A percentile compares a stretch with the other conserved stretches of the same genome.
Conservation (phyloP, 2,329 filamentous ascomycete genomes). For the Meredithiella fracta region DNA sequence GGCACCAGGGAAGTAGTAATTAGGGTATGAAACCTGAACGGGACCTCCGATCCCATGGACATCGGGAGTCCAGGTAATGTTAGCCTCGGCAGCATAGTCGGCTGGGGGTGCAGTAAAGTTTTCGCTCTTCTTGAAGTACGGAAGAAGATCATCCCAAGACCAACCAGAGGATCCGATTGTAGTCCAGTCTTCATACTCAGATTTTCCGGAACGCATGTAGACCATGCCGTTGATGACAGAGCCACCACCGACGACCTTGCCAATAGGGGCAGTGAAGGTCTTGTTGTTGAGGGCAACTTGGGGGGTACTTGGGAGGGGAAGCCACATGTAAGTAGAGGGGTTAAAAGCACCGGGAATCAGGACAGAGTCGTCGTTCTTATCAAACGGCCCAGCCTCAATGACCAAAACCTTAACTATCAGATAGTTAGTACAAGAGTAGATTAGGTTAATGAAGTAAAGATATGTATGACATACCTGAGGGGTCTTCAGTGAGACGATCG, state of each 20-base stretch:
- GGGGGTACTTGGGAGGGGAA: constrained; percentile 17
- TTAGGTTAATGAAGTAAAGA: neutral
- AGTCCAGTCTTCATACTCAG: constrained; percentile 29
- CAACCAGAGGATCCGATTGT: constrained; percentile 29
- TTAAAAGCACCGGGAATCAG: constrained; percentile 20
- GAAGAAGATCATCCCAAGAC: constrained; percentile 23
- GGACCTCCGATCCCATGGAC: constrained; percentile 39
- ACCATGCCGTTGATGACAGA: constrained; percentile 26
- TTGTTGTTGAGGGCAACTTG: constrained; percentile 18
- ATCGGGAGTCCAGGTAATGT: constrained; percentile 26
- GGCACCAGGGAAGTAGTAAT: constrained; percentile 17
- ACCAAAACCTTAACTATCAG: constrained; percentile 18
- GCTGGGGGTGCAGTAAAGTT: constrained; percentile 14
- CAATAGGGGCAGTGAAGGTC: constrained; percentile 16
- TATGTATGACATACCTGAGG: constrained; percentile 16
- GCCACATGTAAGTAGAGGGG: constrained; percentile 20
- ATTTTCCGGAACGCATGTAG: constrained; percentile 22
- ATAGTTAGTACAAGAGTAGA: neutral
- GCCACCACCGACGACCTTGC: constrained; percentile 24
- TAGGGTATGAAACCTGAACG: constrained; percentile 30
- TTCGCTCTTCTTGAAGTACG: constrained; percentile 27
- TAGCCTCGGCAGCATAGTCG: constrained; percentile 12
- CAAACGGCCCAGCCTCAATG: constrained; percentile 19
- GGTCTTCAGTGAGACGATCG: constrained; percentile 23
- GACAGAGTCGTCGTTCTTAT: constrained; percentile 18